phyloP scores from a whole-genome alignment of 2,329 filamentous ascomycete genomes.

The Phyllachora maydis region DNA sequence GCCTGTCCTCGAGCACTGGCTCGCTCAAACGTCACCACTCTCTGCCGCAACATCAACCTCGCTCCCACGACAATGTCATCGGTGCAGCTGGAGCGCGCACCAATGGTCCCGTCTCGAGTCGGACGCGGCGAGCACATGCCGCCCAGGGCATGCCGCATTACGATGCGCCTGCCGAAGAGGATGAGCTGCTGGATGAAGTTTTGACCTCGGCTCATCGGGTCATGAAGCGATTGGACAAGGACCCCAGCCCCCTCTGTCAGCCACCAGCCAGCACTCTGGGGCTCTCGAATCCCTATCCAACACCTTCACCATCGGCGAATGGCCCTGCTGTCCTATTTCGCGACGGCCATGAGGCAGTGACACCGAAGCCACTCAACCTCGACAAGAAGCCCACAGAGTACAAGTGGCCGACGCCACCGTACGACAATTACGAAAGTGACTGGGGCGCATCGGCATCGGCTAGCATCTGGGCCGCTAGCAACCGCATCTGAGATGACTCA shows the following conservation, averaged over 20 bases:
- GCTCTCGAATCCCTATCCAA: conserved; percentile 41
- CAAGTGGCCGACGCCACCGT: conserved; percentile 91
- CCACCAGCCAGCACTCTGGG: conserved; percentile 43
- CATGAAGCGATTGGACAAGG: conserved; percentile 47
- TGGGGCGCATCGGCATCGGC: conserved; percentile 73
- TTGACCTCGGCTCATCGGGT: conserved; percentile 58
- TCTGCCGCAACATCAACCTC: conserved; percentile 37
- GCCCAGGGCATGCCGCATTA: conserved; percentile 63
- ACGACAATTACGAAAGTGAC: conserved; percentile 80
- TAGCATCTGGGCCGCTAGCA: conserved; percentile 58
- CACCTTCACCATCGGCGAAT: conserved; percentile 60
- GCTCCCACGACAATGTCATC: conserved; percentile 42
- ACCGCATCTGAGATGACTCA: conserved; percentile 41
- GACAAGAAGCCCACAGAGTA: conserved; percentile 32
- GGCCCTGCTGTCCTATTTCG: conserved; percentile 58
- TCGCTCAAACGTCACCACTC: conserved; percentile 45
- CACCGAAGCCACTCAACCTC: conserved; percentile 53
- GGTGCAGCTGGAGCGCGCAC: conserved; percentile 35
- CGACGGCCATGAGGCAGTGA: conserved; percentile 37
- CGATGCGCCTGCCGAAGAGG: conserved; percentile 89
- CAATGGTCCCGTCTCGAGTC: conserved; percentile 52
- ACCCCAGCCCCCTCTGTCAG: conserved; percentile 32
- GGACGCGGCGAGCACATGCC: conserved; percentile 62
- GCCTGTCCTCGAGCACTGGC: conserved; percentile 26
- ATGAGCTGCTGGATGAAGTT: conserved; percentile 83